Base-by-base conservation (phyloP, 108 stramenopile species). In the Discostella stelligeroides region DNA sequence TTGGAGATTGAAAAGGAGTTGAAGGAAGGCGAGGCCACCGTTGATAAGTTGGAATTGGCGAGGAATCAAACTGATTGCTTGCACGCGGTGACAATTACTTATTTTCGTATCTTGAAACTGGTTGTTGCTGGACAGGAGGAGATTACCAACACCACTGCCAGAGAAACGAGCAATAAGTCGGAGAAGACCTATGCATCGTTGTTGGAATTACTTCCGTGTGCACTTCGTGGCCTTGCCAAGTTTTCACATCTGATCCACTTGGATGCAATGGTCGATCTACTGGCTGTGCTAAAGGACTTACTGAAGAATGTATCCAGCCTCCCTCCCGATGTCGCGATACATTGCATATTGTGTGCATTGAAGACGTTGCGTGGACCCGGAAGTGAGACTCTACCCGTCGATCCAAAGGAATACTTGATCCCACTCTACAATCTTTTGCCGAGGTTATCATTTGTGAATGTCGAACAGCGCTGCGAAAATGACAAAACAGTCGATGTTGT, bases 341-440 rank as follows among this genome's bases (percentile, higher is more conserved):
- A 93, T 66, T 92, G 90, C 63, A 84, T 92, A 10, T 63, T 92
- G 27, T 88, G 90, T 15, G 92, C 92, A 15, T 80, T 92, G 30
- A 89, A 90, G 62, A 92, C 92, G 13, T 71, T 95, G 28, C 85
- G 85, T 47, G 95, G 95, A 18, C 95, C 95, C 7, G 95, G 95
- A 0, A 76, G 77, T 50, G 90, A 92, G 68, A 55, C 55, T 12
- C 68, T 95, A 54, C 72, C 90, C 40, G 87, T 93, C 41, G 95
- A 95, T 68, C 82, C 81, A 21, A 92, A 91, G 45, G 92, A 93
- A 58, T 92, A 90, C 63, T 70, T 95, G 34, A 82, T 84, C 21
- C 91, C 89, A 34, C 81, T 95, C 9, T 95, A 93, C 60, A 86
- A 75, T 25, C 82, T 86, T 51, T 42, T 93, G 10, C 78, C 86